Evolutionary conservation across 371 early-diverging fungal species (phyloP).

Genomic region (Lichtheimia ramosa): DNA sequence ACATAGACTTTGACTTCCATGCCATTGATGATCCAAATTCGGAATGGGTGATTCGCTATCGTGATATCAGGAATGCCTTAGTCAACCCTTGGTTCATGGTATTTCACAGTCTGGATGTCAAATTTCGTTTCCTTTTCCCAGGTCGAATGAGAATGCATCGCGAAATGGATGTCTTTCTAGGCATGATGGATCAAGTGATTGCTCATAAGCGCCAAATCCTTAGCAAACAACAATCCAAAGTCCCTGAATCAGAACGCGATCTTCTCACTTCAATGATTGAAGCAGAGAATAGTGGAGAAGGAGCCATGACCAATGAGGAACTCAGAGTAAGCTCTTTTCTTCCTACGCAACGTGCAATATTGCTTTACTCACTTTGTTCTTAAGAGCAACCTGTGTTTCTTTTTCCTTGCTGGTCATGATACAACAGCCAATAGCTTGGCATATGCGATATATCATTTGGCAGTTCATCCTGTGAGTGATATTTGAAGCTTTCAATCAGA

Average conservation of each 20-base stretch:
- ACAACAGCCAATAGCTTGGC: constrained; percentile 40
- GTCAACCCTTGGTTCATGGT: constrained; percentile 16
- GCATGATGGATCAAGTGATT: constrained; percentile 36
- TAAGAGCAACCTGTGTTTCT: constrained; percentile 27
- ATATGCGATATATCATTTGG: constrained; percentile 27
- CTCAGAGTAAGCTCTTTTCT: constrained; percentile 8
- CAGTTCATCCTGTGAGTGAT: constrained; percentile 12
- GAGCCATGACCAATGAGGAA: constrained; percentile 29
- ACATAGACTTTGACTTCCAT: constrained; percentile 17
- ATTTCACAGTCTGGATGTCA: constrained; percentile 20
- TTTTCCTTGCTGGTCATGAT: constrained; percentile 49
- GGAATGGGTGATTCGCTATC: constrained; percentile 17
- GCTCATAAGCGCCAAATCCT: constrained; percentile 20
- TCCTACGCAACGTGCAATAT: constrained; percentile 13
- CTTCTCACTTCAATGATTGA: constrained; percentile 52
- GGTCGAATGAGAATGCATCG: constrained; percentile 28
- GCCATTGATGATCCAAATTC: constrained; percentile 15
- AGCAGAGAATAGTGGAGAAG: constrained; percentile 13
- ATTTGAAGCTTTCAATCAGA: too few species aligned
- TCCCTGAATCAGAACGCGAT: constrained; percentile 24
- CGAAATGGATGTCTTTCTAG: constrained; percentile 28
- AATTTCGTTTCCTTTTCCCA: constrained; percentile 15
- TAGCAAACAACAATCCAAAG: not conserved
- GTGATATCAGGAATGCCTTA: constrained; percentile 18
- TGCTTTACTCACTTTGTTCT: not conserved